Percentiles rank a stretch among this genome's conserved stretches.
Evolutionary conservation across 371 early-diverging fungal genomes (phyloP).

Genomic region (Fennellomyces sp.): DNA sequence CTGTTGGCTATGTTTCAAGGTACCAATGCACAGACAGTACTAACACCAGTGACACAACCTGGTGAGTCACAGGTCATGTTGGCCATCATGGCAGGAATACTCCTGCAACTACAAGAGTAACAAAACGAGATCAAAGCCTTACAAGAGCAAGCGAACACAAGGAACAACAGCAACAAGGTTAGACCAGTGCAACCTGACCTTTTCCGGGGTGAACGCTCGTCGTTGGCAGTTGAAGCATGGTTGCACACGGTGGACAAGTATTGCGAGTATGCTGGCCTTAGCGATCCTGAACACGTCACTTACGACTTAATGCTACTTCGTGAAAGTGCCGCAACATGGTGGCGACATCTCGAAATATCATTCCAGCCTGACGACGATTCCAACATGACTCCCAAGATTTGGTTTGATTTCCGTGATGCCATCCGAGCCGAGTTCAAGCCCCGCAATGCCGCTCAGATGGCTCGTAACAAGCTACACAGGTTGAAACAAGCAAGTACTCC

Average conservation of each 20-base stretch:
- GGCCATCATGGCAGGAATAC: neutral
- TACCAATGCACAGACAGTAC: neutral
- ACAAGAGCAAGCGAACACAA: neutral
- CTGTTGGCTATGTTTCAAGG: too few relatives aligned
- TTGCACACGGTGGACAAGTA: neutral
- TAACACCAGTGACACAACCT: neutral
- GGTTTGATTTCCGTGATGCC: neutral
- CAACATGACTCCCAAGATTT: neutral
- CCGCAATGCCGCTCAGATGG: neutral
- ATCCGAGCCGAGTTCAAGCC: conserved; percentile 5
- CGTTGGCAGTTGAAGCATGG: neutral
- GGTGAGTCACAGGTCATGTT: too few relatives aligned
- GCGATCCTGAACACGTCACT: neutral
- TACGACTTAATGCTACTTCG: neutral
- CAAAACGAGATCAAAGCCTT: neutral
- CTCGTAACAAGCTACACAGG: conserved; percentile 1
- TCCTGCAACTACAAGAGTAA: neutral
- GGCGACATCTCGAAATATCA: conserved; percentile 4
- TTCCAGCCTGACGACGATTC: neutral
- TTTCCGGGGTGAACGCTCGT: neutral
- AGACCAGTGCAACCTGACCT: neutral
- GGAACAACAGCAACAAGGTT: neutral
- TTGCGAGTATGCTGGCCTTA: neutral
- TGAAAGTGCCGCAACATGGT: neutral
- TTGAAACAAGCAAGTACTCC: neutral